Evolutionary conservation across 257 asterid species (phyloP).

Genomic region (Penstemon barbatus): DNA sequence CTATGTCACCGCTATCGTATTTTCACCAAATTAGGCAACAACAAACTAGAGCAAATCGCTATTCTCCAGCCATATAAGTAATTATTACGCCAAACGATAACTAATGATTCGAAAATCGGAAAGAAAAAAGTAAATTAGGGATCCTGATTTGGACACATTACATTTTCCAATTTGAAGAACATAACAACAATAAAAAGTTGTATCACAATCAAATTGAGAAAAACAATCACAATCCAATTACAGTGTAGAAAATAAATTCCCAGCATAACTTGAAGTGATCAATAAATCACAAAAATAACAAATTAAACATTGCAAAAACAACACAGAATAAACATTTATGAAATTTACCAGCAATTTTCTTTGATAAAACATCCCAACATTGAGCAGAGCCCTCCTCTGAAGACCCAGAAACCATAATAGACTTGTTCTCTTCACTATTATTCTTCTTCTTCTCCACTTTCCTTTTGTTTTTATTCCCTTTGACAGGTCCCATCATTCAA

Average conservation of each 20-base stretch:
- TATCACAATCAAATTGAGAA: background rate
- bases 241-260: no score
- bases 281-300: background rate
- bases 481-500: conserved; percentile 60
- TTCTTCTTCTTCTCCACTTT: conserved; percentile 61
- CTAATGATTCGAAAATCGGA: background rate
- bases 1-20: no score
- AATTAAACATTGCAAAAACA: background rate
- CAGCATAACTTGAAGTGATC: no score
- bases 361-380: conserved; percentile 66
- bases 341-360: conserved; percentile 51
- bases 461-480: conserved; percentile 67
- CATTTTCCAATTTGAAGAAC: conserved; percentile 15
- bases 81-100: no score
- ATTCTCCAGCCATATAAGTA: no score
- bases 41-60: no score
- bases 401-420: conserved; percentile 49
- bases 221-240: background rate
- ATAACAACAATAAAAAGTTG: conserved; percentile 1
- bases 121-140: background rate
- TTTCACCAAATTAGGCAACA: no score
- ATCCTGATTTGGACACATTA: conserved; percentile 3
- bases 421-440: conserved; percentile 53
- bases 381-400: conserved; percentile 61
- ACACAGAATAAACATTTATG: background rate